A percentile compares a stretch with the other conserved stretches of the same genome.
Evolutionary conservation across 1,284 basidiomycete species (phyloP).

Genomic region (Ustilago loliicola): DNA sequence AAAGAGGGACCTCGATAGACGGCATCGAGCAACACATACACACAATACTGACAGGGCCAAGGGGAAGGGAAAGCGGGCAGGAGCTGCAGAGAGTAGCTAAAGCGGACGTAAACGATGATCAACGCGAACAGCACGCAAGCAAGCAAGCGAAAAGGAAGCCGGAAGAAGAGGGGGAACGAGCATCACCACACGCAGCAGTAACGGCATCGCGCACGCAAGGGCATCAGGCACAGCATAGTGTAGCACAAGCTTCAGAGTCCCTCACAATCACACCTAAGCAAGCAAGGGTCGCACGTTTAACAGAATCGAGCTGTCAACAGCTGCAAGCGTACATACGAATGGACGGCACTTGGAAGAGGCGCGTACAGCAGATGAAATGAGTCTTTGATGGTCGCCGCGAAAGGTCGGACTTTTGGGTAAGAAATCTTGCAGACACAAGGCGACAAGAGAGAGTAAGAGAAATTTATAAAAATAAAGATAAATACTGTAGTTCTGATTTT

Average conservation of each 20-base stretch:
- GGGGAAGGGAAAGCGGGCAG: slow-evolving; percentile 1
- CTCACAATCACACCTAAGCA: slow-evolving; percentile 5
- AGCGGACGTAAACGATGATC: slow-evolving; percentile 34
- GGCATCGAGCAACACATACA: slow-evolving; percentile 19
- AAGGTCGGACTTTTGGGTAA: slow-evolving; percentile 4
- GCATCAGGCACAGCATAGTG: neutral
- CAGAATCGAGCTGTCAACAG: slow-evolving; percentile 39
- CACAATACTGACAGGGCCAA: neutral
- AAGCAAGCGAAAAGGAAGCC: slow-evolving; percentile 4
- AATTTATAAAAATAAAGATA: neutral
- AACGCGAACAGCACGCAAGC: slow-evolving; percentile 38
- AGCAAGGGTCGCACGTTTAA: slow-evolving; percentile 32
- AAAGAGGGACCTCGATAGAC: slow-evolving; percentile 34
- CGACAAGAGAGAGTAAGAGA: slow-evolving; percentile 1
- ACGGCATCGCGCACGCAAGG: slow-evolving; percentile 4
- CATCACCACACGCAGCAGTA: slow-evolving; percentile 26
- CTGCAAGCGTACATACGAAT: slow-evolving; percentile 16
- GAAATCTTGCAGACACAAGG: slow-evolving; percentile 1
- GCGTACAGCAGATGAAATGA: neutral
- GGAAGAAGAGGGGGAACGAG: slow-evolving; percentile 6
- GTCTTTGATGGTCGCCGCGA: neutral
- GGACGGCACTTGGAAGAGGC: slow-evolving; percentile 1
- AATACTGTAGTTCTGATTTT: neutral
- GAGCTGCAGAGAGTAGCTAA: slow-evolving; percentile 1
- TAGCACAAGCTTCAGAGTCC: neutral